A percentile compares a stretch with the other conserved stretches of the same genome.
Conservation (phyloP, 169 alveolate species). For the Cryptosporidium sp. region DNA sequence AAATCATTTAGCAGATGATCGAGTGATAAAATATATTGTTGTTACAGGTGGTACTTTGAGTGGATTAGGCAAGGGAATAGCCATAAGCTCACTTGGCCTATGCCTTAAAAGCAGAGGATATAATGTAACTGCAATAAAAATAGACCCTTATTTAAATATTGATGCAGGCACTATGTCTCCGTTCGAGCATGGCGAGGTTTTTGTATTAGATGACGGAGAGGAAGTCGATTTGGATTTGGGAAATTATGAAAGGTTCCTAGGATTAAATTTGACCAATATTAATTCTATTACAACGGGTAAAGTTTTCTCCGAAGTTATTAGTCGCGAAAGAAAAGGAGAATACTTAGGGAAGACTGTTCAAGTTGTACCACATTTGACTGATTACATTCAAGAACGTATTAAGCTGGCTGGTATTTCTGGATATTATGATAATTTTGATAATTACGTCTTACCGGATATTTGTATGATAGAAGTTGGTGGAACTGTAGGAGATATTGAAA, state of each 20-base stretch:
- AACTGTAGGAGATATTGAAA: constrained; percentile 96
- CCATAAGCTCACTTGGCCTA: constrained; percentile 93
- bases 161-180: constrained; percentile 97
- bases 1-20: constrained; percentile 30
- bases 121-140: constrained; percentile 93
- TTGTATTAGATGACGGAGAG: constrained; percentile 96
- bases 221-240: constrained; percentile 98
- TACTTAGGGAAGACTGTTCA: constrained; percentile 97
- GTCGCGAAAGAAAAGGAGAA: constrained; percentile 93
- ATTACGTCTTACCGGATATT: constrained; percentile 86
- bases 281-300: constrained; percentile 97
- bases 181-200: constrained; percentile 96
- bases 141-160: constrained; percentile 94
- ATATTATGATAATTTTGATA: constrained; percentile 78
- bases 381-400: constrained; percentile 75
- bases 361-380: constrained; percentile 86
- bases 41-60: constrained; percentile 96
- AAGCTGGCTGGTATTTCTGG: constrained; percentile 73
- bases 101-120: constrained; percentile 89
- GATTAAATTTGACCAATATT: constrained; percentile 85
- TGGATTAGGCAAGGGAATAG: constrained; percentile 97
- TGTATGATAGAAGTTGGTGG: constrained; percentile 96
- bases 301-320: constrained; percentile 89
- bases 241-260: constrained; percentile 96
- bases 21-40: constrained; percentile 86